Conservation (phyloP, 768 basidiomycete genomes). For the Trametes elegans region DNA sequence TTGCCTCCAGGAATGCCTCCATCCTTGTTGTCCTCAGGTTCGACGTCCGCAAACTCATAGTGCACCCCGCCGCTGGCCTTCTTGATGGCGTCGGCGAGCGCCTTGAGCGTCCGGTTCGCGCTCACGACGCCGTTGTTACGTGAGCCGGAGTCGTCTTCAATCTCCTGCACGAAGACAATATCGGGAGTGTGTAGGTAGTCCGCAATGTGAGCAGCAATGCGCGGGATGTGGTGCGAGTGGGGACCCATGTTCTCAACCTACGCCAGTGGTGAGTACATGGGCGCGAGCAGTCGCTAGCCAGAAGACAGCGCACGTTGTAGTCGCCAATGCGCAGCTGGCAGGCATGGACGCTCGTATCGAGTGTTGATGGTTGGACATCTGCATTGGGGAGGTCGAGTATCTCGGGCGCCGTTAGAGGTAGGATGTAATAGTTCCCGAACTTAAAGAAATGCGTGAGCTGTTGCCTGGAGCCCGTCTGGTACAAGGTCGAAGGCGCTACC, state of each 20-base stretch:
- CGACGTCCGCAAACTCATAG: constrained; percentile 50
- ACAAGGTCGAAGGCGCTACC: no score
- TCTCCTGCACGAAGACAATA: constrained; percentile 62
- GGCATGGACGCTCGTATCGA: constrained; percentile 34
- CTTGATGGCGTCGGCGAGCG: constrained; percentile 48
- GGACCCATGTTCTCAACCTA: constrained; percentile 60
- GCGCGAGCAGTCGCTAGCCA: neutral
- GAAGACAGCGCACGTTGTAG: constrained; percentile 46
- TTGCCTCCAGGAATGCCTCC: constrained; percentile 64
- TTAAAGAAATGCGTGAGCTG: no score
- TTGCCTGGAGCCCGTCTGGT: no score
- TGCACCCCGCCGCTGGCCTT: constrained; percentile 35
- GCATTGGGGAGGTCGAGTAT: constrained; percentile 40
- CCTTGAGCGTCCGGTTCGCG: constrained; percentile 52
- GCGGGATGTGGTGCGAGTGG: constrained; percentile 44
- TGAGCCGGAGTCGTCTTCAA: constrained; percentile 57
- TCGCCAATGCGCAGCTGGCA: constrained; percentile 55
- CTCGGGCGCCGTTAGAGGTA: constrained; percentile 54
- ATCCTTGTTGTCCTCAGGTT: constrained; percentile 52
- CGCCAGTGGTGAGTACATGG: neutral
- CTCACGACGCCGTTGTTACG: constrained; percentile 51
- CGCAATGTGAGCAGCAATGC: constrained; percentile 53
- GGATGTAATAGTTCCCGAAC: constrained; percentile 52
- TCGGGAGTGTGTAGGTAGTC: constrained; percentile 50
- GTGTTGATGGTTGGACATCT: constrained; percentile 37